Percentiles rank a stretch among this genome's conserved stretches.
These are phyloP conservation scores for Serendipita sp. DNA, from an alignment of 1,284 basidiomycete genomes.

Conservation along the genomic window DNA sequence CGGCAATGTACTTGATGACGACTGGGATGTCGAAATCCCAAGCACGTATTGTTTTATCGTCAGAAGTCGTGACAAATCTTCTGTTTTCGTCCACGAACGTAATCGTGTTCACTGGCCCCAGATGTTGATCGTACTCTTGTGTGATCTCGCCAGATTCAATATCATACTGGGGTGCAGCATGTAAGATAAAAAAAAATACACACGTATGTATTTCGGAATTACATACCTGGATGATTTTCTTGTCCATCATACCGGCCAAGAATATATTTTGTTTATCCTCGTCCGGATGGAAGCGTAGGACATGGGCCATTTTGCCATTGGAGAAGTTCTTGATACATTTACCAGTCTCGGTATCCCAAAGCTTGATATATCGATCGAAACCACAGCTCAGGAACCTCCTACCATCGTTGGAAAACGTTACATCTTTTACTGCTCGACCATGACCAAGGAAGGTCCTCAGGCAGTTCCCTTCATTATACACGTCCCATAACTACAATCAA, in stretches of 20 bases:
- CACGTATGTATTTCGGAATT: neutral
- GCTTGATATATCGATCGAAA: conserved; percentile 94
- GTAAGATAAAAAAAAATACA: neutral
- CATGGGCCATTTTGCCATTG: conserved; percentile 93
- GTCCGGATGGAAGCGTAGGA: conserved; percentile 90
- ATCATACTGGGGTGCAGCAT: conserved; percentile 58
- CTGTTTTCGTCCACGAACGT: conserved; percentile 86
- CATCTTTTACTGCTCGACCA: conserved; percentile 89
- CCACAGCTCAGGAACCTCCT: conserved; percentile 80
- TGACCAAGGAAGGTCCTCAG: conserved; percentile 96
- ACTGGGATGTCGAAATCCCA: conserved; percentile 99
- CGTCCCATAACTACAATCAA: conserved; percentile 75
- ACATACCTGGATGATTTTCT: conserved; percentile 90
- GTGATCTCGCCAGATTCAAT: conserved; percentile 84
- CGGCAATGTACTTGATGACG: conserved; percentile 98
- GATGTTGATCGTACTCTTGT: conserved; percentile 97
- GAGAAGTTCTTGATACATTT: conserved; percentile 91
- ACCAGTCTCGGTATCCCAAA: conserved; percentile 99
- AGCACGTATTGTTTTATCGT: conserved; percentile 97
- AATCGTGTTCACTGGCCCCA: conserved; percentile 96
- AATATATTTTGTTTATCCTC: conserved; percentile 93
- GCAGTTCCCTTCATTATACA: conserved; percentile 94
- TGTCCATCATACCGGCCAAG: conserved; percentile 96
- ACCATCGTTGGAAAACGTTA: conserved; percentile 90
- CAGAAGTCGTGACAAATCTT: conserved; percentile 94